Evolutionary conservation across 352 stramenopile species (phyloP), one percentile per base, ranked within the genome.

Genomic region (Globisporangium camurandrum): DNA sequence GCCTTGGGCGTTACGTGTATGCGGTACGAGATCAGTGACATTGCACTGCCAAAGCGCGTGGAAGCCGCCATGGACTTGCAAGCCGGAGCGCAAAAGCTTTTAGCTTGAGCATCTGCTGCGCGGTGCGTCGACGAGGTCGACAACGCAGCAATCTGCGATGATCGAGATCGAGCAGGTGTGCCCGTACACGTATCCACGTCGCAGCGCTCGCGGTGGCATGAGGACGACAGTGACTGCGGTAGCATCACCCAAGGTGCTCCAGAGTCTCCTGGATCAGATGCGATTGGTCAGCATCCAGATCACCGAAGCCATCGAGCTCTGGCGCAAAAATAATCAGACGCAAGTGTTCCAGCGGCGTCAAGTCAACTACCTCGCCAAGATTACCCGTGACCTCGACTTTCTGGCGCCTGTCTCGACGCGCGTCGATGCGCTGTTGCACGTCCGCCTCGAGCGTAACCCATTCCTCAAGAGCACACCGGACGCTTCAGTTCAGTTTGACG

Each of bases 51-150:
- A 9, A 83, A 74, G 55, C 90, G 75, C 42, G 85, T 96, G 6
- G 84, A 87, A 59, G 70, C 80, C 1, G 86, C 88, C 30, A 96
- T 96, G 88, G 86, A 96, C 69, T 94, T 95, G 84, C 87, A 96
- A 56, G 87, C 87, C 23, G 87, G 81, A 92, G 62, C 75, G 81
- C 3, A 78, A 93, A 46, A 76, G 78, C 11, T 93, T 78, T 43
- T 44, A n/a, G 4, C 54, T 92, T 14, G 47, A 80, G 30, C 76
- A 88, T 47, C 48, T 88, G 10, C 51, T 86, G 42, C 14, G 24
- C 14, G 33, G 4, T 27, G 59, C 36, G 30, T 38, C 42, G 17
- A 40, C 24, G 16, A 38, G 33, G 3, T 38, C 45, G 27, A 51
- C 31, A 19, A 36, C 42, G 20, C 9, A 40, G 30, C 3, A 16